Base-by-base conservation (phyloP, 1,284 basidiomycete genomes). In the Ustilago cynodontis region DNA sequence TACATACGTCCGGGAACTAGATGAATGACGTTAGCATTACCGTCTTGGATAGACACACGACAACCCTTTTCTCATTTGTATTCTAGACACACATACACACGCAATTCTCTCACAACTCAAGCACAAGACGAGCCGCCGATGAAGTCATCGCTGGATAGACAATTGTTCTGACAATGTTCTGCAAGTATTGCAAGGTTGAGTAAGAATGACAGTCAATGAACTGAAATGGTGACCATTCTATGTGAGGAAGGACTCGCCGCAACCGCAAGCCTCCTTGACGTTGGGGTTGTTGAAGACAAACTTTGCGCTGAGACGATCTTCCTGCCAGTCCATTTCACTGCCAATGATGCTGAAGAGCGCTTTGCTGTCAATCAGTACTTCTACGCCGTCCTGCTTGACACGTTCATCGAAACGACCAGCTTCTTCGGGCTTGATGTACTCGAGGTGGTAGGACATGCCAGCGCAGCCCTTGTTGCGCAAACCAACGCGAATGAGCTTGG, bases 391-490 rank as follows among this genome's bases (percentile, higher is more conserved):
- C 56, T 84, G 82, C 87, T 94, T 91, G 33, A 99, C 95, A n/a
- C 97, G 90, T 86, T 99, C 97, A 87, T 99, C 97, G 84, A 99
- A 99, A 86, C 92, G 92, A 3, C 91, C 94, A 0, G 94, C 92
- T 79, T 86, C 66, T 16, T 77, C 58, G 1, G 82, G 82, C 35
- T 61, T 62, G 64, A 98, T 94, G 87, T 99, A 99, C 83, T 99
- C 96, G 60, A 99, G 90, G 86, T 99, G 93, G 87, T 99, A 99
- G 29, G 93, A 92, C 87, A 99, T 91, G 8, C 97, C 97, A 0
- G 97, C 97, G 86, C 97, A 99, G n/a, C 97, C 97, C 87, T 98
- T 98, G 87, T 98, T 97, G 81, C 93, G 91, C 52, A 99, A 95
- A 35, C 95, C 94, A 70, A 99, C 94, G 9, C 96, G 93, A 71